phyloP scores from a whole-genome alignment of 805 yeast genomes.

The Candida insectorum region DNA sequence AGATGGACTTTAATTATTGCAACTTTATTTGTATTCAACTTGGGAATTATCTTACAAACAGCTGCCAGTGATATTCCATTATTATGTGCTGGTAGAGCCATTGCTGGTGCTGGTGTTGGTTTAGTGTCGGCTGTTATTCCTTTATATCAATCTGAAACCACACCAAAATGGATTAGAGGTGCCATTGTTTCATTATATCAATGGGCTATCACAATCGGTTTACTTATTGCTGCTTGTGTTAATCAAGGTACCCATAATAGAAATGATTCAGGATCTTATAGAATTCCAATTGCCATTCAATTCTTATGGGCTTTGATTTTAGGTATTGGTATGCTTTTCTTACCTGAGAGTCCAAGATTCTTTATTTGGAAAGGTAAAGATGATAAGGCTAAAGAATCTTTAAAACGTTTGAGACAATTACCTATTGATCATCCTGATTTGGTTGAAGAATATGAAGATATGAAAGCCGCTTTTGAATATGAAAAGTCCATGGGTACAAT shows the following conservation, averaged over 20 bases:
- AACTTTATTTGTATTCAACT: conserved; percentile 31
- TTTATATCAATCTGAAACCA: conserved; percentile 38
- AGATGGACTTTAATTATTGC: conserved; percentile 34
- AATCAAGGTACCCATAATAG: conserved; percentile 35
- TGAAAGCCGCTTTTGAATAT: conserved; percentile 70
- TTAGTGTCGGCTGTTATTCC: conserved; percentile 39
- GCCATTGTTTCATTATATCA: conserved; percentile 41
- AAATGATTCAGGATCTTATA: conserved; percentile 37
- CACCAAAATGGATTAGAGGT: conserved; percentile 44
- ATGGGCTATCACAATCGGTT: conserved; percentile 40
- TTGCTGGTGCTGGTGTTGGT: conserved; percentile 45
- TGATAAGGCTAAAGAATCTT: conserved; percentile 28
- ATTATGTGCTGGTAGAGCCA: conserved; percentile 39
- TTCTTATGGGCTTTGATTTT: conserved; percentile 35
- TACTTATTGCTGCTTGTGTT: conserved; percentile 35
- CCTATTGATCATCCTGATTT: conserved; percentile 65
- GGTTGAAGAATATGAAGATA: conserved; percentile 70
- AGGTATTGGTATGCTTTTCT: conserved; percentile 30
- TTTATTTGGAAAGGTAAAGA: conserved; percentile 27
- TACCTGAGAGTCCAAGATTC: conserved; percentile 42
- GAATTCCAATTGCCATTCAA: conserved; percentile 41
- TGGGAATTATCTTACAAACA: conserved; percentile 38
- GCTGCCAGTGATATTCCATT: conserved; percentile 32
- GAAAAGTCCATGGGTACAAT: conserved; percentile 61
- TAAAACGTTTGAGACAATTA: conserved; percentile 39